Conservation (phyloP, 192 early-diverging fungal genomes). For the Rhizophagus prolifer region DNA sequence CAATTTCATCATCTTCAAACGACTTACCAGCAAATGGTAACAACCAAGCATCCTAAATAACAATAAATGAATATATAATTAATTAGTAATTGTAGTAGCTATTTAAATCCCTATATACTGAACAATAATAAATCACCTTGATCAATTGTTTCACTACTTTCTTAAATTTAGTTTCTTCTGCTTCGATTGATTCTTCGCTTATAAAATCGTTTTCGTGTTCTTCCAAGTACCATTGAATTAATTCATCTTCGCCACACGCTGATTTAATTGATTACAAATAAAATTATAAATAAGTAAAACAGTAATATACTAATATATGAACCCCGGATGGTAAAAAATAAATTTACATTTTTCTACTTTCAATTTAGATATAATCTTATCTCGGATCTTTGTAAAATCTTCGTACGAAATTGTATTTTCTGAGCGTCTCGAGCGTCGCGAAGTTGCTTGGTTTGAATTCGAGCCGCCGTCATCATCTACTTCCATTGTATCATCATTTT, state of each 20-base stretch:
- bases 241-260: neutral
- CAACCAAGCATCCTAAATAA: neutral
- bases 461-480: neutral
- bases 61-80: neutral
- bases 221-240: conserved; percentile 9
- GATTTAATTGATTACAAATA: neutral
- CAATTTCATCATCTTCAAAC: neutral
- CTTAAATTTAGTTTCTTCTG: conserved; percentile 1
- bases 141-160: conserved; percentile 22
- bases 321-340: neutral
- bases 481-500: conserved; percentile 19
- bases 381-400: neutral
- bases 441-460: neutral
- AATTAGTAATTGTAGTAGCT: neutral
- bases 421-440: neutral
- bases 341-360: neutral
- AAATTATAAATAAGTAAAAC: neutral
- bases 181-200: neutral
- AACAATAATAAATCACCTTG: neutral
- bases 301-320: neutral
- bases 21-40: neutral
- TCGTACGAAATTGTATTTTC: neutral
- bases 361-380: conserved; percentile 5
- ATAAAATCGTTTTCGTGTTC: neutral
- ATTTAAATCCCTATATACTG: neutral